Evolutionary conservation across 805 yeast genomes (phyloP).

Genomic region (Starmerella floris): DNA sequence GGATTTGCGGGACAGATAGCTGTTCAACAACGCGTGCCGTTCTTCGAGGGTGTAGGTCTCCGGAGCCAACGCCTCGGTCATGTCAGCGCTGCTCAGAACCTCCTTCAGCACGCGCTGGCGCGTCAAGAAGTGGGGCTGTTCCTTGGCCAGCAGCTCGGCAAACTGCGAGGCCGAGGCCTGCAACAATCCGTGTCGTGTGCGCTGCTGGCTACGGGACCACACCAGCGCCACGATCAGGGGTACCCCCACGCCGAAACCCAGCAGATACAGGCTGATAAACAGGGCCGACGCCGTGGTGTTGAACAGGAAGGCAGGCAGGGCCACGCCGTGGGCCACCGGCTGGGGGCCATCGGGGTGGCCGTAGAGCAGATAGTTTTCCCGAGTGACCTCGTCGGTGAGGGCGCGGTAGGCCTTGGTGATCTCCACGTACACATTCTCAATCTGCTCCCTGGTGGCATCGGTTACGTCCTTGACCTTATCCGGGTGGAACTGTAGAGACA

Average conservation of each 20-base stretch:
- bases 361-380: slow-evolving; percentile 66
- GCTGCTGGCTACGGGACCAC: slow-evolving; percentile 76
- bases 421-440: slow-evolving; percentile 66
- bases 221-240: slow-evolving; percentile 74
- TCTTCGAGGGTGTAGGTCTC: slow-evolving; percentile 35
- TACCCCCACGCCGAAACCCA: slow-evolving; percentile 60
- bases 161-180: slow-evolving; percentile 70
- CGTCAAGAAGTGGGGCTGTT: slow-evolving; percentile 38
- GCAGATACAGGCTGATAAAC: slow-evolving; percentile 51
- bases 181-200: slow-evolving; percentile 72
- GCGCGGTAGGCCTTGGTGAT: slow-evolving; percentile 90
- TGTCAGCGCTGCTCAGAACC: slow-evolving; percentile 61
- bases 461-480: slow-evolving; percentile 55
- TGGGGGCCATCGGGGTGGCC: slow-evolving; percentile 99
- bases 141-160: slow-evolving; percentile 59
- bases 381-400: slow-evolving; percentile 75
- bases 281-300: slow-evolving; percentile 65
- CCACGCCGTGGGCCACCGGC: slow-evolving; percentile 81
- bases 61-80: slow-evolving; percentile 25
- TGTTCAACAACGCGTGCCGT: slow-evolving; percentile 39
- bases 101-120: slow-evolving; percentile 39
- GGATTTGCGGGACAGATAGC: slow-evolving; percentile 43
- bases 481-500: slow-evolving; percentile 83
- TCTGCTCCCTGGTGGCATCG: slow-evolving; percentile 44
- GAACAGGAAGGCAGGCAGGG: slow-evolving; percentile 79